Conservation (phyloP, 345 rosid genomes). For the Gossypium anomalum region DNA sequence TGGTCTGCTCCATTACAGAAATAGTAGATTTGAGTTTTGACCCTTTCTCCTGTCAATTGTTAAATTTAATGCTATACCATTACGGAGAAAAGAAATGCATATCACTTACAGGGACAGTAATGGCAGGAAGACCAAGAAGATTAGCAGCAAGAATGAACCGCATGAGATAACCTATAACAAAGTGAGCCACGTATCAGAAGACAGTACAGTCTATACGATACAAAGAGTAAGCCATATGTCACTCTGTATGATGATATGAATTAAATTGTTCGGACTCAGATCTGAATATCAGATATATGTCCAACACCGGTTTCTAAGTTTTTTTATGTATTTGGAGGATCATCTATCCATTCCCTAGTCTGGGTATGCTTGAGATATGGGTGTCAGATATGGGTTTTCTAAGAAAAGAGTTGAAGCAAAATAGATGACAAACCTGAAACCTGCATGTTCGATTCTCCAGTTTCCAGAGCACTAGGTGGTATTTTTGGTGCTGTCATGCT, state of each 20-base stretch:
- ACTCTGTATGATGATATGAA: background rate
- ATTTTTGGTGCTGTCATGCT: conserved; percentile 87
- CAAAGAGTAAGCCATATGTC: background rate
- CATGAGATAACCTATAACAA: conserved; percentile 63
- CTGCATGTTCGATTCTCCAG: conserved; percentile 67
- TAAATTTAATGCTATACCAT: background rate
- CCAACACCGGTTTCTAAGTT: background rate
- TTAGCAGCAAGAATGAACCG: conserved; percentile 56
- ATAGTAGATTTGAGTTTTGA: background rate
- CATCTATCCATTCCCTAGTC: background rate
- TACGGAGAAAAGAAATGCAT: background rate
- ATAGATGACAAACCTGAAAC: conserved; percentile 47
- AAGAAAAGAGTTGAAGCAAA: background rate
- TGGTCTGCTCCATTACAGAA: background rate
- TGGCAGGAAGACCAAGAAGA: conserved; percentile 83
- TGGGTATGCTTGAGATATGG: background rate
- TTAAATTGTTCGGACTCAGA: background rate
- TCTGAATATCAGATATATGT: background rate
- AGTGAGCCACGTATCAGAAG: conserved; percentile 1
- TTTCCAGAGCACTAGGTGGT: conserved; percentile 59
- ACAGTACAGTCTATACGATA: background rate
- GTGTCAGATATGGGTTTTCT: background rate
- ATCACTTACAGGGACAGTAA: conserved; percentile 68
- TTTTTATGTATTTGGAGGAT: background rate
- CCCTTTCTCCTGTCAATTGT: background rate